phyloP scores from a whole-genome alignment of 768 basidiomycete species.

The Tricholoma matsutake region DNA sequence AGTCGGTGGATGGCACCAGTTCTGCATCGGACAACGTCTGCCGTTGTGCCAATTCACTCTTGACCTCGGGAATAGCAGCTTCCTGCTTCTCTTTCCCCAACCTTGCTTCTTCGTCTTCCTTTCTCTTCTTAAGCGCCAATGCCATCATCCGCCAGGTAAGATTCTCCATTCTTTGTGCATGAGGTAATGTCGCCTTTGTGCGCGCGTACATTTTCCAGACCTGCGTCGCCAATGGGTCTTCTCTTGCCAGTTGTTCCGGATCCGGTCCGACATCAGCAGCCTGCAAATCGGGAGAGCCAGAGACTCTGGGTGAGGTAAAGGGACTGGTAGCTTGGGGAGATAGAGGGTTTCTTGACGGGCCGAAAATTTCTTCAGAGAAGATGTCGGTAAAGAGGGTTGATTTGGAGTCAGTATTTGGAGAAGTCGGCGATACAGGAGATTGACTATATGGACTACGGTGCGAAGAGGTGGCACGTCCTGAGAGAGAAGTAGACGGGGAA shows the following conservation, averaged over 20 bases:
- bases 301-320: conserved; percentile 62
- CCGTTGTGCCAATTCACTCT: conserved; percentile 16
- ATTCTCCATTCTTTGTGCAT: conserved; percentile 96
- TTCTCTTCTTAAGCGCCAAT: conserved; percentile 85
- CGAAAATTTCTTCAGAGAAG: conserved; percentile 69
- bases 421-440: conserved; percentile 37
- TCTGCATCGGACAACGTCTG: conserved; percentile 16
- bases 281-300: conserved; percentile 68
- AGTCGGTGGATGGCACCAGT: conserved; percentile 20
- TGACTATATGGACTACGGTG: conserved; percentile 33
- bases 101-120: conserved; percentile 53
- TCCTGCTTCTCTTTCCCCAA: conserved; percentile 16
- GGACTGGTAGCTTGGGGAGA: conserved; percentile 46
- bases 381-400: conserved; percentile 66
- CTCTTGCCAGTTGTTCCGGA: conserved; percentile 66
- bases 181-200: conserved; percentile 84
- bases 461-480: conserved; percentile 30
- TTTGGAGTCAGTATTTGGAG: conserved; percentile 51
- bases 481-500: conserved; percentile 33
- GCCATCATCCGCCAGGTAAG: conserved; percentile 99
- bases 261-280: conserved; percentile 43
- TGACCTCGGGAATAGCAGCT: conserved; percentile 10
- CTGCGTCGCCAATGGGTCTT: conserved; percentile 92
- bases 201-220: conserved; percentile 97
- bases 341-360: conserved; percentile 29